Percentiles rank a stretch among this genome's conserved stretches.
Conservation (phyloP, 78 protist genomes). For the Pigoraptor vietnamica region DNA sequence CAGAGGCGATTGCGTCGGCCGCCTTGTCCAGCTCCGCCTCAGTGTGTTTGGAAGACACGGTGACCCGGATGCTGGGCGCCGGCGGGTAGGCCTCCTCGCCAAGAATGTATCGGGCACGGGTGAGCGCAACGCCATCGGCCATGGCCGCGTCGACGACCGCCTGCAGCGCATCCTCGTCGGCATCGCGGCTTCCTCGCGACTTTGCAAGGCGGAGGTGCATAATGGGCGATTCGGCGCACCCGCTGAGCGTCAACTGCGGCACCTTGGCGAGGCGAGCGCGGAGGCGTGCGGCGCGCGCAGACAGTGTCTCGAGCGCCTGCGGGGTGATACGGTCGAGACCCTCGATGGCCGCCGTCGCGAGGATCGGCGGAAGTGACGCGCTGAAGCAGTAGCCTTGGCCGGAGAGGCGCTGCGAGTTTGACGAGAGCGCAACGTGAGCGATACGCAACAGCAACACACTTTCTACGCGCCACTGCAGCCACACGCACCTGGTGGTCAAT, state of each 20-base stretch:
- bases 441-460: too few species aligned
- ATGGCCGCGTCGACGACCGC: background rate
- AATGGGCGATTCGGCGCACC: background rate
- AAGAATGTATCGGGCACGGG: background rate
- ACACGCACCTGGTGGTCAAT: constrained; percentile 61
- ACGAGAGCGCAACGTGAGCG: too few species aligned
- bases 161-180: background rate
- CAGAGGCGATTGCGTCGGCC: background rate
- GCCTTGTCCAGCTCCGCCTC: background rate
- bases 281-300: background rate
- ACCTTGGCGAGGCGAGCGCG: background rate
- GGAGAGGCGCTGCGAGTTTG: constrained; percentile 56
- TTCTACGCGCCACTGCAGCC: background rate
- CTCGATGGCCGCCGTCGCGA: constrained; percentile 43
- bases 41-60: background rate
- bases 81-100: background rate
- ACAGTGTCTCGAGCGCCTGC: background rate
- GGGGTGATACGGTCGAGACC: constrained; percentile 40
- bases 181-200: background rate
- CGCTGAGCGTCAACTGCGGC: background rate
- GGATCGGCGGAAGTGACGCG: constrained; percentile 86
- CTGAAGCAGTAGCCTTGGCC: constrained; percentile 87
- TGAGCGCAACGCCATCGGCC: background rate
- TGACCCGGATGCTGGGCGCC: background rate
- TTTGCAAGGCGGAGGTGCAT: background rate